phyloP scores from a whole-genome alignment of 257 asterid genomes.

The Nicotiana sylvestris region DNA sequence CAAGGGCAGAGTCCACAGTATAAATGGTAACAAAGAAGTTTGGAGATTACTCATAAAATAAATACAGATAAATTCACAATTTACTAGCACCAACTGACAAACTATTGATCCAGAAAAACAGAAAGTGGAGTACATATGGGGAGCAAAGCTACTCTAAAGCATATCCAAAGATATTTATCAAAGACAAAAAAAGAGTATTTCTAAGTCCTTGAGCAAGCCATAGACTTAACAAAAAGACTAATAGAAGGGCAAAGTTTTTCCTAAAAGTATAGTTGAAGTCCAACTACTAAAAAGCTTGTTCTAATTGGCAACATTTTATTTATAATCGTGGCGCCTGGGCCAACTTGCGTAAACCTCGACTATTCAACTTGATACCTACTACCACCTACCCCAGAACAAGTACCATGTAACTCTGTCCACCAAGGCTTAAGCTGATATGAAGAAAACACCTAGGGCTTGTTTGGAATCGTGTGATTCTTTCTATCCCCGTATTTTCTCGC shows the following conservation, averaged over 20 bases:
- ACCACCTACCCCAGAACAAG: too few relatives aligned
- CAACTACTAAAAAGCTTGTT: background rate
- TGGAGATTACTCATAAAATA: background rate
- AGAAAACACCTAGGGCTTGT: too few relatives aligned
- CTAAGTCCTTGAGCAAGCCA: background rate
- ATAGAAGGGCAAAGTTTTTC: background rate
- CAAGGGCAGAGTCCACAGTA: background rate
- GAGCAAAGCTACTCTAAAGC: background rate
- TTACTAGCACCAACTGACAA: background rate
- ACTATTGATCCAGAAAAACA: background rate
- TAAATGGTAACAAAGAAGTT: background rate
- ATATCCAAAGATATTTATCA: background rate
- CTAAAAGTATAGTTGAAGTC: background rate
- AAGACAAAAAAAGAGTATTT: background rate
- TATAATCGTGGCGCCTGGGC: too few relatives aligned
- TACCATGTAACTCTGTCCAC: too few relatives aligned
- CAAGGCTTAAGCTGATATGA: too few relatives aligned
- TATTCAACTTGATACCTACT: too few relatives aligned
- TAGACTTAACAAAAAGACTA: background rate
- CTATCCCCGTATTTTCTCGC: too few relatives aligned
- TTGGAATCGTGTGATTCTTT: too few relatives aligned
- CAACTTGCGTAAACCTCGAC: too few relatives aligned
- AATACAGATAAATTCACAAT: background rate
- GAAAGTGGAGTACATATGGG: background rate
- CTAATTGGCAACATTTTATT: background rate